Conservation (phyloP, 768 basidiomycete species). For the Lactifluus hygrophoroides region DNA sequence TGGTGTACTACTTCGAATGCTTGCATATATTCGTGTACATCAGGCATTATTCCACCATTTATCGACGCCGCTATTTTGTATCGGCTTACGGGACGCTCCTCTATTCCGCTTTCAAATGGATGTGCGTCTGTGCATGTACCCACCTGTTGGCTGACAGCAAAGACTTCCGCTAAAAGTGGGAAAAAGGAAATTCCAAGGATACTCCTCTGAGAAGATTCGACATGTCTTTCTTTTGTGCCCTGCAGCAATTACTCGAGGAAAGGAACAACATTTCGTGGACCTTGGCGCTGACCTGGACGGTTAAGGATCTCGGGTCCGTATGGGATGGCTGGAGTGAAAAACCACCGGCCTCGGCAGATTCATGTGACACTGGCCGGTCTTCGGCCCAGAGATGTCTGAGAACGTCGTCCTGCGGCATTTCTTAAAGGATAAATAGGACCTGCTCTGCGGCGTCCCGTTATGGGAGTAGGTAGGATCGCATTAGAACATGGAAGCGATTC, state of each 20-base stretch:
- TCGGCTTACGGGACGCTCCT: neutral
- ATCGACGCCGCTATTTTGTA: neutral
- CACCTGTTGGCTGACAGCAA: neutral
- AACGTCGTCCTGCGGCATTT: neutral
- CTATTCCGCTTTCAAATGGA: neutral
- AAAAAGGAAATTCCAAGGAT: neutral
- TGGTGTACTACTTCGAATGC: neutral
- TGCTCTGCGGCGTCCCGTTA: neutral
- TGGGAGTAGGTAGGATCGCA: neutral
- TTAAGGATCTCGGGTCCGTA: neutral
- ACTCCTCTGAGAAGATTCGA: neutral
- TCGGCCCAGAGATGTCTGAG: neutral
- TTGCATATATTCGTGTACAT: conserved; percentile 1
- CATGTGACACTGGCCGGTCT: neutral
- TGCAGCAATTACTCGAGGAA: neutral
- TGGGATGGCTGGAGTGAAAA: neutral
- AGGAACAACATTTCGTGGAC: neutral
- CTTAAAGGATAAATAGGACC: neutral
- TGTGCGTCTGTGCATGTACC: neutral
- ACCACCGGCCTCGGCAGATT: neutral
- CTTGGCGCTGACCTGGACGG: neutral
- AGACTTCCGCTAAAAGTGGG: neutral
- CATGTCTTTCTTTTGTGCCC: neutral
- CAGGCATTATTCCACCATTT: neutral
- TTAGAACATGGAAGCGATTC: neutral